Evolutionary conservation across 345 rosid genomes (phyloP), one percentile per base, ranked within the genome.

Genomic region (Rubroshorea leprosula): DNA sequence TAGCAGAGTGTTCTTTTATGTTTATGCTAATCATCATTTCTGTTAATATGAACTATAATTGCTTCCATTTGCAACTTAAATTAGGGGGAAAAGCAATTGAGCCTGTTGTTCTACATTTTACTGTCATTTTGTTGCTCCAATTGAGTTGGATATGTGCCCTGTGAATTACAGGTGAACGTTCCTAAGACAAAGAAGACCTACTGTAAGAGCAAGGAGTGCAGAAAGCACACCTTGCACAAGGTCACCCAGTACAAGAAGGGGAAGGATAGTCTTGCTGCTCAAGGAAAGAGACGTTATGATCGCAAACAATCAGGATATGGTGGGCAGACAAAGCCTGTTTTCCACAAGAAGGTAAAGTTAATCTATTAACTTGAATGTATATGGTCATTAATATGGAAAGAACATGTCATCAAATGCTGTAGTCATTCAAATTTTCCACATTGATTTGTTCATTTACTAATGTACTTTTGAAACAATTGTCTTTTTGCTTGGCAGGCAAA

Each of bases 171-270:
- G 96, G 96, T 87, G 83, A 87, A 87, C 65, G 81, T 84, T 63
- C 92, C 92, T 2, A 84, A 87, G 76, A 87, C 92, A 0, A 87
- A 87, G 91, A 87, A 87, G 73, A 84, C 90, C 0, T 81, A 81
- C 77, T 84, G 90, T 56, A 84, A 84, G 75, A 83, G 68, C 80
- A 86, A 86, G 75, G 86, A 81, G 29, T 83, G 95, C 81, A 86
- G 61, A 62, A 83, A 83, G 76, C 95, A 83, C 72, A 81, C 95
- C 26, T 64, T 86, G 79, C 90, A 86, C 55, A 86, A 86, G 73
- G 88, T 86, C 0, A 86, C 95, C 4, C 95, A 86, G 20, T 86
- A 86, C 80, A 86, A 82, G 39, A 86, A 86, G 79, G 94, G 95
- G 2, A 86, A 86, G 72, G 95, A 86, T 19, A 79, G 95, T 66